phyloP scores from a whole-genome alignment of 2,329 filamentous ascomycete species.

The Fusarium vanettenii region DNA sequence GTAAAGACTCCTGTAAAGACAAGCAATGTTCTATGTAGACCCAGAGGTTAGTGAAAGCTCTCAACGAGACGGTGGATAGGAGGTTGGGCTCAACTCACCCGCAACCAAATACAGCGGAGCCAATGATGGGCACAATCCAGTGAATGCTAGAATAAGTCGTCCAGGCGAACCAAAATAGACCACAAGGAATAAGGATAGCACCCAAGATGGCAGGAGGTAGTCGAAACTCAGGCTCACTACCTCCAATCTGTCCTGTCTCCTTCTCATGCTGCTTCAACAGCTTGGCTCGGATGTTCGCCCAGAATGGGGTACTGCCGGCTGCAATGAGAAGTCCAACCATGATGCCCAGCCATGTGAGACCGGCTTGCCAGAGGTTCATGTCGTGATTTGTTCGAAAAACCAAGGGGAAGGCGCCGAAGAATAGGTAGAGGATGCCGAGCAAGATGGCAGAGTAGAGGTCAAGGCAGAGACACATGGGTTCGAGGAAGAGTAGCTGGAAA shows the following conservation, averaged over 20 bases:
- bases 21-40: constrained; percentile 7
- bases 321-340: constrained; percentile 13
- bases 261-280: constrained; percentile 9
- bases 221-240: constrained; percentile 28
- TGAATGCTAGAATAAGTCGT: constrained; percentile 20
- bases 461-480: constrained; percentile 84
- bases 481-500: constrained; percentile 78
- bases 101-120: constrained; percentile 30
- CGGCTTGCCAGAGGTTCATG: constrained; percentile 73
- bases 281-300: constrained; percentile 13
- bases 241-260: constrained; percentile 8
- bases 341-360: constrained; percentile 28
- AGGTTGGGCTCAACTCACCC: constrained; percentile 15
- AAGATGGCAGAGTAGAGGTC: constrained; percentile 85
- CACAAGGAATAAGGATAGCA: constrained; percentile 18
- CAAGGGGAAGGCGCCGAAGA: constrained; percentile 86
- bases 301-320: constrained; percentile 17
- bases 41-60: neutral
- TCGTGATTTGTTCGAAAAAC: constrained; percentile 78
- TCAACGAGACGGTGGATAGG: neutral
- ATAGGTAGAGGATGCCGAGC: constrained; percentile 84
- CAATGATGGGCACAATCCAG: constrained; percentile 33
- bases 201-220: constrained; percentile 23
- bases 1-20: constrained; percentile 31
- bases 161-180: constrained; percentile 35